Evolutionary conservation across 805 yeast genomes (phyloP), one percentile per base, ranked within the genome.

Genomic region (Saccharomycopsis oosterbeekiorum): DNA sequence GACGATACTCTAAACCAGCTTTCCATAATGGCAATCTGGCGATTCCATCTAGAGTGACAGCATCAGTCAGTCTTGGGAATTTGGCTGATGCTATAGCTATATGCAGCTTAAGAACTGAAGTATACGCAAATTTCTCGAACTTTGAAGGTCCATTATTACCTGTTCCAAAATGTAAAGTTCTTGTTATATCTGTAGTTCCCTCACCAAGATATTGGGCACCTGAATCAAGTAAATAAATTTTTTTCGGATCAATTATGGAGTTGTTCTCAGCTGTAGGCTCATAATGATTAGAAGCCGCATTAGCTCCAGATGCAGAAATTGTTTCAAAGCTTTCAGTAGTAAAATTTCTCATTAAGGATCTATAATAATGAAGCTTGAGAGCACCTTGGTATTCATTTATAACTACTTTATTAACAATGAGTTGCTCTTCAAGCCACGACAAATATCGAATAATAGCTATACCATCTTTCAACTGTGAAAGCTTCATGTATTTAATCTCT

Each of bases 231-330:
- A 83, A 74, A 68, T 82, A 83, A 24, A 82, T 73, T 57, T 80
- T 77, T 43, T 74, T 72, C 6, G 84, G 85, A 65, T 82, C 79
- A 54, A 83, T 82, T 9, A 78, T 71, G 6, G 80, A 59, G 40
- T 62, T 60, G 8, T 36, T 58, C 15, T 74, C 74, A 58, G 71
- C 69, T 12, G 70, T 67, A 3, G 96, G 94, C 51, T 83, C 74
- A 70, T 88, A 88, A 70, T 88, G 96, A 63, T 88, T 85, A 37
- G 88, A 76, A 1, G 94, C 88, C 9, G 89, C 88, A 70, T 87
- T 88, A 12, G 89, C 76, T 0, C 93, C 94, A 1, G 89, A 78
- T 4, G 91, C 82, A 58, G 89, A 83, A 56, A 88, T 87, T 0
- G 94, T 87, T 57, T 82, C 84, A 71, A 88, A 88, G 2, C 90